These are phyloP conservation scores for Phellinidium pouzarii DNA, from an alignment of 1,284 basidiomycete genomes.

Conservation along the genomic window DNA sequence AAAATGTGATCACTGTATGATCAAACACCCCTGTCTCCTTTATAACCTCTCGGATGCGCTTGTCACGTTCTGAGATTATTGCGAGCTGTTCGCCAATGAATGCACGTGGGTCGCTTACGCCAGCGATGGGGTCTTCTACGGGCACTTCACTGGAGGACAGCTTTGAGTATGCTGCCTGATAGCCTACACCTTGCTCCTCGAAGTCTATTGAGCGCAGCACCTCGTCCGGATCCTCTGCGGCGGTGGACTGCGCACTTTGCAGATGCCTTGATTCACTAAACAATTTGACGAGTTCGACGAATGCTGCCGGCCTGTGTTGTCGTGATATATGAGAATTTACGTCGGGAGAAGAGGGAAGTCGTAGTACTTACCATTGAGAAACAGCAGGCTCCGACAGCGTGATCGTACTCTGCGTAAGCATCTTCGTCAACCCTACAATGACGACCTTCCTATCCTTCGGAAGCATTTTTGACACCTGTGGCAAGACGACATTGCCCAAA, in stretches of 20 bases:
- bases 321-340: not conserved
- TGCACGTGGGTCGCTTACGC: constrained; percentile 49
- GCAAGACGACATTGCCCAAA: constrained; percentile 71
- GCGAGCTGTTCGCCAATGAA: constrained; percentile 44
- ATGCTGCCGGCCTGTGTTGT: constrained; percentile 52
- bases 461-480: constrained; percentile 76
- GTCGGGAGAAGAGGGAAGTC: not conserved
- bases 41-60: constrained; percentile 9
- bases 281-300: constrained; percentile 73
- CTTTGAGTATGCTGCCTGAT: constrained; percentile 90
- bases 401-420: constrained; percentile 67
- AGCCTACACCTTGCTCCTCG: constrained; percentile 85
- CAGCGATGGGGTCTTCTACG: constrained; percentile 51
- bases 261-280: constrained; percentile 72
- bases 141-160: constrained; percentile 72
- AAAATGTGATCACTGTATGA: constrained; percentile 9
- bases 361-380: constrained; percentile 56
- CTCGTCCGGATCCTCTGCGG: constrained; percentile 48
- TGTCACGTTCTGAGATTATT: constrained; percentile 21
- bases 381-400: constrained; percentile 64
- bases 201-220: constrained; percentile 78
- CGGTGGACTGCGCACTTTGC: constrained; percentile 35
- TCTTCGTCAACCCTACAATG: constrained; percentile 74
- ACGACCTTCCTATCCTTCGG: constrained; percentile 80
- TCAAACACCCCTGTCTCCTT: not conserved